Evolutionary conservation across 345 rosid genomes (phyloP).

Genomic region (Angophora floribunda): DNA sequence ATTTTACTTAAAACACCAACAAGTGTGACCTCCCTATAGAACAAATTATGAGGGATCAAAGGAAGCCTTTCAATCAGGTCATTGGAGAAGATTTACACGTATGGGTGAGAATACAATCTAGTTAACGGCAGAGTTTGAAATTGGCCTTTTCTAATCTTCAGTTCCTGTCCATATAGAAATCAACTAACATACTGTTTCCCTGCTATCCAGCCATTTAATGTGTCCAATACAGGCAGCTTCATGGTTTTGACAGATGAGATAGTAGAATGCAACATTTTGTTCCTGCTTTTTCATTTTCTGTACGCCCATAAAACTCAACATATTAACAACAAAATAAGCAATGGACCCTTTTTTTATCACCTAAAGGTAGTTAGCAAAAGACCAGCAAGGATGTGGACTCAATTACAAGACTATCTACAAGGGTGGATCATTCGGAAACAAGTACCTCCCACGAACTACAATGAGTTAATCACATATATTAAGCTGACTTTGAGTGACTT

Average conservation of each 20-base stretch:
- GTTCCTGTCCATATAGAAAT: neutral
- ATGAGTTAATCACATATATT: neutral
- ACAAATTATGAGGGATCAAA: neutral
- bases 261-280: neutral
- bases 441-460: neutral
- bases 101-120: neutral
- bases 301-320: neutral
- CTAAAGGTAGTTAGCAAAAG: neutral
- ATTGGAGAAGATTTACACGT: neutral
- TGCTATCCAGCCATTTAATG: neutral
- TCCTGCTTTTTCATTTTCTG: neutral
- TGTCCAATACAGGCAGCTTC: neutral
- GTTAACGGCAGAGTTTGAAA: neutral
- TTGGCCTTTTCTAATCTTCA: neutral
- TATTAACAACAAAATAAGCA: neutral
- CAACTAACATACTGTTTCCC: neutral
- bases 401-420: neutral
- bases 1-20: neutral
- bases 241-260: neutral
- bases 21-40: neutral
- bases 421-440: neutral
- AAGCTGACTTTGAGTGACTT: neutral
- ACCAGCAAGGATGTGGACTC: neutral
- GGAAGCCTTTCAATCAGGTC: neutral
- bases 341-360: neutral